Percentiles rank a stretch among this genome's conserved stretches.
Evolutionary conservation across 2,329 filamentous ascomycete species (phyloP).

Genomic region (Hypocrella siamensis): DNA sequence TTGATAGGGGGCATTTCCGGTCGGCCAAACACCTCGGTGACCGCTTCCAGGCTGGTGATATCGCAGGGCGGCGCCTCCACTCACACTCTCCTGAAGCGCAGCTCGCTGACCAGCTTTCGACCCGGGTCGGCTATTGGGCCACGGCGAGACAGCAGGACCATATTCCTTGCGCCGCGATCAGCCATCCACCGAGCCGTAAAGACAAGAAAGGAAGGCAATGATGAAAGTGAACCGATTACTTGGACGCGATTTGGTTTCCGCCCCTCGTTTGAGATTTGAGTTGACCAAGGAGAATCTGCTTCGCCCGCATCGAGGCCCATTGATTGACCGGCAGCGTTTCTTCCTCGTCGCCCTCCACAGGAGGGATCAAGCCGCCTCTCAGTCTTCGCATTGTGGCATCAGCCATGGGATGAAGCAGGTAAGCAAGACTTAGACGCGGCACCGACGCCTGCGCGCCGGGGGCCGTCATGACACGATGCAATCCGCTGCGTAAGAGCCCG

Average conservation of each 20-base stretch:
- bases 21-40: too few relatives aligned
- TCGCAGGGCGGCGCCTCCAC: too few relatives aligned
- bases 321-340: background rate
- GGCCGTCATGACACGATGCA: conserved; percentile 17
- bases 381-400: background rate
- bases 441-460: conserved; percentile 1
- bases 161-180: too few relatives aligned
- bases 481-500: conserved; percentile 14
- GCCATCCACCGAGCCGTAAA: too few relatives aligned
- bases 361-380: background rate
- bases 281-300: background rate
- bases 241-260: background rate
- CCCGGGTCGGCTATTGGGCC: too few relatives aligned
- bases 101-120: too few relatives aligned
- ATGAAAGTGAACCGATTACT: too few relatives aligned
- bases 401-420: background rate
- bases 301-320: background rate
- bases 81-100: too few relatives aligned
- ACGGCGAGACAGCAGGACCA: too few relatives aligned
- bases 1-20: too few relatives aligned
- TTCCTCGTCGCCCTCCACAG: background rate
- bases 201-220: too few relatives aligned
- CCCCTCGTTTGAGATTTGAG: background rate
- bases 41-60: too few relatives aligned
- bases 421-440: background rate